Evolutionary conservation across 2,329 filamentous ascomycete genomes (phyloP).

Genomic region (Dothiorella sarmentorum): DNA sequence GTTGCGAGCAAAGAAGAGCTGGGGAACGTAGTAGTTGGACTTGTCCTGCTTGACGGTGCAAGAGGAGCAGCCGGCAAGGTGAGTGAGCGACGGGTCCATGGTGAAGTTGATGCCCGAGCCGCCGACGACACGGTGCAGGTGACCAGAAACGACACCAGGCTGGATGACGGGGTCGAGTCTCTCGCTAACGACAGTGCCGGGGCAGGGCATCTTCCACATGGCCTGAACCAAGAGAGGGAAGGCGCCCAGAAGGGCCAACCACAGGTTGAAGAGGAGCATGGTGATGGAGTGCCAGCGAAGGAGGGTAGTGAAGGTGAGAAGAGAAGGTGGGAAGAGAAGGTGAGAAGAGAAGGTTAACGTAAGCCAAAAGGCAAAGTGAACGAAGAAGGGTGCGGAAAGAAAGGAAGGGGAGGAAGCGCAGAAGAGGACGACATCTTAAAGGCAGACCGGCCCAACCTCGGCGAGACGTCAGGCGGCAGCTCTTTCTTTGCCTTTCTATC

Average conservation of each 20-base stretch:
- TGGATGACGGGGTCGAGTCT: slow-evolving; percentile 66
- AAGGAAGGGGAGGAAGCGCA: too few species aligned
- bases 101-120: slow-evolving; percentile 24
- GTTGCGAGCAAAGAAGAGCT: slow-evolving; percentile 29
- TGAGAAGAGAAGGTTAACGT: too few species aligned
- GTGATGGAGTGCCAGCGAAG: neutral
- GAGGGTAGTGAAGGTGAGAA: too few species aligned
- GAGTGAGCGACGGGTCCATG: slow-evolving; percentile 25
- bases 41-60: slow-evolving; percentile 58
- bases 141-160: slow-evolving; percentile 49
- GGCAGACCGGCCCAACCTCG: too few species aligned
- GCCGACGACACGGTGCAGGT: slow-evolving; percentile 24
- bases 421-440: too few species aligned
- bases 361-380: too few species aligned
- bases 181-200: slow-evolving; percentile 57
- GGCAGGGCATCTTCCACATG: slow-evolving; percentile 36
- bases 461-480: too few species aligned
- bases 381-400: too few species aligned
- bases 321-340: too few species aligned
- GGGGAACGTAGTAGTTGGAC: slow-evolving; percentile 34
- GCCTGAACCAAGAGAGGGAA: neutral
- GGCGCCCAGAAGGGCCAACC: neutral
- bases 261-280: neutral
- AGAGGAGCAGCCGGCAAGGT: neutral
- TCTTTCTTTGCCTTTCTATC: too few species aligned